Percentiles rank a stretch among this genome's conserved stretches.
These are phyloP conservation scores for Trichosanthes truncata DNA, from an alignment of 306 rosid species.

Conservation along the genomic window DNA sequence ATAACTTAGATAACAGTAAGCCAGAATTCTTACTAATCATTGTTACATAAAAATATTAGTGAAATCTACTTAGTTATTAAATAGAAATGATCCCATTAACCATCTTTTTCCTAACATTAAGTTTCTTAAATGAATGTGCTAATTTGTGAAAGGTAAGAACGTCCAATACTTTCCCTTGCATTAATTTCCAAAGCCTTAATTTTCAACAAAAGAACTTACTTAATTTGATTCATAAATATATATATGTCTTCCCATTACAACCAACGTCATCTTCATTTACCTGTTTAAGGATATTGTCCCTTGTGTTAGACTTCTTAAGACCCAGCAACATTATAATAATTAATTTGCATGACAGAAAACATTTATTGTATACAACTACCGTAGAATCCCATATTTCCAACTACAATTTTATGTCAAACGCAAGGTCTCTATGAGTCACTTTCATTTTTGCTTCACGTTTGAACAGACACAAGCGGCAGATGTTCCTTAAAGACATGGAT, in stretches of 20 bases:
- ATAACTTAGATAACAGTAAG: neutral
- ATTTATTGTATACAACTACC: neutral
- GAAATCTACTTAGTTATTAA: neutral
- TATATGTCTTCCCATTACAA: neutral
- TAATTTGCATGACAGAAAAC: neutral
- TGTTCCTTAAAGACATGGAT: conserved; percentile 3
- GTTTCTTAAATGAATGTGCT: neutral
- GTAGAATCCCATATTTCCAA: neutral
- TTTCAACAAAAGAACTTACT: neutral
- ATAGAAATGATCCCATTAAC: neutral
- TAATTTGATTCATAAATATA: neutral
- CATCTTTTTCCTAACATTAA: neutral
- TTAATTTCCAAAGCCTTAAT: neutral
- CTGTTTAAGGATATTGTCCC: neutral
- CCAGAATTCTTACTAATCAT: neutral
- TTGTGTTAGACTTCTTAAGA: neutral
- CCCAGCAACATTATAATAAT: neutral
- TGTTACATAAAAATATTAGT: neutral
- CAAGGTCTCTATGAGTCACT: neutral
- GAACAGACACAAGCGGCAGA: neutral
- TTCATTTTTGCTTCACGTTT: conserved; percentile 11
- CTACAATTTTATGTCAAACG: neutral
- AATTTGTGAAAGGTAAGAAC: neutral
- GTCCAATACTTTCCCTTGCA: neutral
- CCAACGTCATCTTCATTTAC: neutral